phyloP scores from a whole-genome alignment of 2,329 filamentous ascomycete species.

The Pseudocercospora cruenta region DNA sequence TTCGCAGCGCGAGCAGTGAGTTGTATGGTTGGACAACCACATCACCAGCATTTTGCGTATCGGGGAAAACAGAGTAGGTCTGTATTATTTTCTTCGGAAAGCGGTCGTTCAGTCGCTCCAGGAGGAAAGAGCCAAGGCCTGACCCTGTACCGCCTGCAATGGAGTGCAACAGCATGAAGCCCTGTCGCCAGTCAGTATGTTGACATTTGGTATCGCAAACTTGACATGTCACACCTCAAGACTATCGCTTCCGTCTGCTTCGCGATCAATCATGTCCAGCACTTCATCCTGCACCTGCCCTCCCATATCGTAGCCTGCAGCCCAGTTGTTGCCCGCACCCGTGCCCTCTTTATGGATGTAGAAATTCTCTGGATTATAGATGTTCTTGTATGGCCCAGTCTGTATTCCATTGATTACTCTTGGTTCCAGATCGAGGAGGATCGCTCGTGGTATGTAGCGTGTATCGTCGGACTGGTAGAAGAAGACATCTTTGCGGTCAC shows the following conservation, averaged over 20 bases:
- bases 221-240: slow-evolving; percentile 66
- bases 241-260: slow-evolving; percentile 96
- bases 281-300: slow-evolving; percentile 94
- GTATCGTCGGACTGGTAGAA: slow-evolving; percentile 99
- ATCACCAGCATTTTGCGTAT: slow-evolving; percentile 82
- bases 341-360: slow-evolving; percentile 92
- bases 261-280: slow-evolving; percentile 98
- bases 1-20: slow-evolving; percentile 86
- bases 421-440: slow-evolving; percentile 92
- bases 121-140: slow-evolving; percentile 89
- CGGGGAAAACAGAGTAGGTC: slow-evolving; percentile 97
- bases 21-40: slow-evolving; percentile 99
- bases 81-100: slow-evolving; percentile 99
- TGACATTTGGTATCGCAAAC: not conserved
- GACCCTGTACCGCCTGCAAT: slow-evolving; percentile 97
- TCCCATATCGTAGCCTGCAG: slow-evolving; percentile 90
- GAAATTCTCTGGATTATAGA: slow-evolving; percentile 99
- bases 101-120: slow-evolving; percentile 93
- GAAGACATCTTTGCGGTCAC: slow-evolving; percentile 97
- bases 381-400: slow-evolving; percentile 92
- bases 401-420: slow-evolving; percentile 92
- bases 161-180: slow-evolving; percentile 98
- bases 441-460: slow-evolving; percentile 93
- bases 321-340: slow-evolving; percentile 98
- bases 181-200: slow-evolving; percentile 50